Conservation (phyloP, 305 asterid species). For the Fraxinus floribunda region DNA sequence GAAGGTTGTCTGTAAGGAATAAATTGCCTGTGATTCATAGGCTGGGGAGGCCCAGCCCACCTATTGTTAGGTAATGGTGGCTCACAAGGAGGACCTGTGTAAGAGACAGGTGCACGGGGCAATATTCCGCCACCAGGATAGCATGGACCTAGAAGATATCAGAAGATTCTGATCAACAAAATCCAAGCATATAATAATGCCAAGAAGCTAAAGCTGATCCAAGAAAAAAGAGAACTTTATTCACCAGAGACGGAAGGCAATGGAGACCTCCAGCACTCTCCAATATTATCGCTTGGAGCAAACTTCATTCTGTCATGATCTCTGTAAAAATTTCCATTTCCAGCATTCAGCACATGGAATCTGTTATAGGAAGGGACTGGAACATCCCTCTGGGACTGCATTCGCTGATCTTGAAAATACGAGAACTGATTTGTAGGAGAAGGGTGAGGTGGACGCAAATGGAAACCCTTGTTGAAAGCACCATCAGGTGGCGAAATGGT, state of each 20-base stretch:
- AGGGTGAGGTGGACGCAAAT: slow-evolving; percentile 83
- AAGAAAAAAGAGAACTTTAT: slow-evolving; percentile 12
- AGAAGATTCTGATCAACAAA: slow-evolving; percentile 11
- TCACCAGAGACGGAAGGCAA: slow-evolving; percentile 66
- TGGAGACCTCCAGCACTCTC: slow-evolving; percentile 78
- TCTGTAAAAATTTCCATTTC: slow-evolving; percentile 56
- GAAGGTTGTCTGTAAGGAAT: slow-evolving; percentile 63
- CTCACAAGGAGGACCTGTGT: slow-evolving; percentile 55
- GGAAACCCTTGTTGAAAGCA: slow-evolving; percentile 58
- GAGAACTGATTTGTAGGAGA: slow-evolving; percentile 90
- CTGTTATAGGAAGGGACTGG: slow-evolving; percentile 59
- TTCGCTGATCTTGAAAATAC: slow-evolving; percentile 68
- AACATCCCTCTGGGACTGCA: slow-evolving; percentile 51
- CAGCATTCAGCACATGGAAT: slow-evolving; percentile 51
- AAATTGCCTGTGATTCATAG: slow-evolving; percentile 54
- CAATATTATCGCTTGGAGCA: slow-evolving; percentile 51
- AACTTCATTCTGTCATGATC: slow-evolving; percentile 56
- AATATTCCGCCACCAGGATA: slow-evolving; percentile 58
- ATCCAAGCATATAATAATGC: slow-evolving; percentile 8
- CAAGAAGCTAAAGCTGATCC: background rate
- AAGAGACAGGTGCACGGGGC: slow-evolving; percentile 50
- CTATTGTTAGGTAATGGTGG: slow-evolving; percentile 51
- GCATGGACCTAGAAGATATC: slow-evolving; percentile 53
- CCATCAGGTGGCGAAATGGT: slow-evolving; percentile 44
- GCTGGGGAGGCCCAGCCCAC: slow-evolving; percentile 64